phyloP scores from a whole-genome alignment of 768 basidiomycete genomes.

The Tulasnella sp. region DNA sequence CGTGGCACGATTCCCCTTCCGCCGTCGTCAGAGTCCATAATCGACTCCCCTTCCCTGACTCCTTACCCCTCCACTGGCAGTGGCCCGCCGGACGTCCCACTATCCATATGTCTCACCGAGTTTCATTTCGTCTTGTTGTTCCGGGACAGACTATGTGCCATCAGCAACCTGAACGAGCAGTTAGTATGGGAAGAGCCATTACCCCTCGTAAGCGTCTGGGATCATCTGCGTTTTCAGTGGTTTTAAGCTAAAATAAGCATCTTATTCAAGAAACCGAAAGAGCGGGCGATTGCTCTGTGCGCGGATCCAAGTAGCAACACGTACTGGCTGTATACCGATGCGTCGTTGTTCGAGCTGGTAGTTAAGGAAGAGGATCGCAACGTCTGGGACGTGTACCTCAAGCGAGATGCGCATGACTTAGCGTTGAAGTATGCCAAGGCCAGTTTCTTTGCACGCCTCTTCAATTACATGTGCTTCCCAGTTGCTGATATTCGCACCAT shows the following conservation, averaged over 20 bases:
- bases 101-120: conserved; percentile 76
- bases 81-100: conserved; percentile 35
- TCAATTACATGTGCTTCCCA: background rate
- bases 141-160: conserved; percentile 59
- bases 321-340: conserved; percentile 88
- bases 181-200: conserved; percentile 74
- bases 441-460: conserved; percentile 15
- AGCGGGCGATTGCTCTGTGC: conserved; percentile 61
- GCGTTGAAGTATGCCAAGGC: conserved; percentile 81
- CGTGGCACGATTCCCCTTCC: conserved; percentile 63
- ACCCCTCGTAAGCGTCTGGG: conserved; percentile 51
- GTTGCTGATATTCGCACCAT: too few species aligned
- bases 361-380: conserved; percentile 84
- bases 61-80: conserved; percentile 50
- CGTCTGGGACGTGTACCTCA: conserved; percentile 86
- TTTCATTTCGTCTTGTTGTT: conserved; percentile 88
- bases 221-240: background rate
- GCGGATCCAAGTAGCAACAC: conserved; percentile 82
- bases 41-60: conserved; percentile 67
- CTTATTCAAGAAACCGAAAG: conserved; percentile 55
- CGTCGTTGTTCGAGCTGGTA: conserved; percentile 79
- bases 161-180: conserved; percentile 72
- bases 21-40: conserved; percentile 57
- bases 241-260: background rate
- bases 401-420: conserved; percentile 62